phyloP scores from a whole-genome alignment of 2,329 filamentous ascomycete species.

The Simplicillium sp. region DNA sequence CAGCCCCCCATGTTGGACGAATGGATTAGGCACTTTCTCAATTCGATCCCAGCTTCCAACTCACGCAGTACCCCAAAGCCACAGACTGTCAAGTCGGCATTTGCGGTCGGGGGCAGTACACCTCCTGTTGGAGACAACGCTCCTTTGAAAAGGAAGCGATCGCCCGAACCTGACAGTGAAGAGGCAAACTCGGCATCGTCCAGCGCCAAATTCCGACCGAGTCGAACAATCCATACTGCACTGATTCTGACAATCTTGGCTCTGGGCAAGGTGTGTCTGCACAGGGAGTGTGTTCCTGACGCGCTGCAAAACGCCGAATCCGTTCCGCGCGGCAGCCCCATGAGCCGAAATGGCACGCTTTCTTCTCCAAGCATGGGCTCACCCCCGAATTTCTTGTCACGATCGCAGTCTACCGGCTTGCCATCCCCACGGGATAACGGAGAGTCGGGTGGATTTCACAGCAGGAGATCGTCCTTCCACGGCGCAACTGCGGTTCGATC shows the following conservation, averaged over 20 bases:
- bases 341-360: constrained; percentile 39
- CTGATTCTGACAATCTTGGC: constrained; percentile 77
- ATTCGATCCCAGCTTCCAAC: constrained; percentile 28
- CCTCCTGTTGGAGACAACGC: constrained; percentile 17
- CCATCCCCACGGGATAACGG: constrained; percentile 38
- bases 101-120: constrained; percentile 18
- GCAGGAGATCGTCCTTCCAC: constrained; percentile 44
- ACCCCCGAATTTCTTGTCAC: constrained; percentile 34
- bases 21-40: constrained; percentile 44
- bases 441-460: constrained; percentile 31
- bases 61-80: constrained; percentile 14
- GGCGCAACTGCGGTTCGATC: constrained; percentile 18
- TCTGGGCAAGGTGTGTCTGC: constrained; percentile 70
- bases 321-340: constrained; percentile 23
- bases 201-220: constrained; percentile 35
- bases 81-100: constrained; percentile 17
- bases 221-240: constrained; percentile 66
- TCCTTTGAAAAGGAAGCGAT: constrained; percentile 44
- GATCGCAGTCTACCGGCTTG: constrained; percentile 39
- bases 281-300: constrained; percentile 45
- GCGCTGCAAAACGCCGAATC: constrained; percentile 33
- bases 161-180: constrained; percentile 28
- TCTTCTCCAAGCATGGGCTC: constrained; percentile 47
- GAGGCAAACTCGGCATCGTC: constrained; percentile 19
- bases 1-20: constrained; percentile 40